A percentile compares a stretch with the other conserved stretches of the same genome.
These are phyloP conservation scores for Parascedosporium putredinis DNA, from an alignment of 2,329 filamentous ascomycete species.

Conservation along the genomic window DNA sequence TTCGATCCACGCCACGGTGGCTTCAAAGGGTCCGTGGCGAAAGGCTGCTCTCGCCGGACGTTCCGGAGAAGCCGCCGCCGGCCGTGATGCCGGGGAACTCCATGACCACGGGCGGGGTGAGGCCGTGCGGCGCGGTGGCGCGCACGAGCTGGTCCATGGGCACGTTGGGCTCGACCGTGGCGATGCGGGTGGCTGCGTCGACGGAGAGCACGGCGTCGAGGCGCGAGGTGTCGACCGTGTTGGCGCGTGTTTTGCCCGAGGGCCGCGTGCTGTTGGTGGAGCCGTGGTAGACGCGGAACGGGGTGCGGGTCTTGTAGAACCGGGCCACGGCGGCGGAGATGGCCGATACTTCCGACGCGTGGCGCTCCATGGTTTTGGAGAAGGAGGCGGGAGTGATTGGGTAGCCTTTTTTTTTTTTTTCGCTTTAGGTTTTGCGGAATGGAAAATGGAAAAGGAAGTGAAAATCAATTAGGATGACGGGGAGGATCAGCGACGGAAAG, in stretches of 20 bases:
- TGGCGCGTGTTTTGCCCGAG: conserved; percentile 34
- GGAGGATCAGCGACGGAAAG: too few relatives aligned
- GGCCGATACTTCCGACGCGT: conserved; percentile 30
- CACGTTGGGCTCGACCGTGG: conserved; percentile 60
- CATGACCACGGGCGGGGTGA: conserved; percentile 58
- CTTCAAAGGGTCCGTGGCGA: conserved; percentile 55
- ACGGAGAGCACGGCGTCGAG: conserved; percentile 54
- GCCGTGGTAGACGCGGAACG: conserved; percentile 69
- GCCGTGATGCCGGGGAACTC: conserved; percentile 65
- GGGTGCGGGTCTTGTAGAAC: conserved; percentile 32
- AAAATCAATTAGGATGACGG: too few relatives aligned
- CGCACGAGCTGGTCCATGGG: conserved; percentile 55
- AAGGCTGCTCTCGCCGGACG: conserved; percentile 61
- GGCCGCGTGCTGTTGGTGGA: conserved; percentile 66
- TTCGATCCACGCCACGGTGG: conserved; percentile 50
- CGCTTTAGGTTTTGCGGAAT: background rate
- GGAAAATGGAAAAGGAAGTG: background rate
- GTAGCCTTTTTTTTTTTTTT: too few relatives aligned
- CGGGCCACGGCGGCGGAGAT: conserved; percentile 32
- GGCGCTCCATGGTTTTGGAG: conserved; percentile 24
- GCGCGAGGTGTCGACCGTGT: conserved; percentile 55
- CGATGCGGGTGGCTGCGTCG: conserved; percentile 40
- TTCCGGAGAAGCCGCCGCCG: conserved; percentile 57
- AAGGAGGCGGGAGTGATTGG: background rate
- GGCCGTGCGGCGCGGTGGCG: conserved; percentile 41